phyloP scores from a whole-genome alignment of 768 basidiomycete species.

The Hypholoma sublateritium region DNA sequence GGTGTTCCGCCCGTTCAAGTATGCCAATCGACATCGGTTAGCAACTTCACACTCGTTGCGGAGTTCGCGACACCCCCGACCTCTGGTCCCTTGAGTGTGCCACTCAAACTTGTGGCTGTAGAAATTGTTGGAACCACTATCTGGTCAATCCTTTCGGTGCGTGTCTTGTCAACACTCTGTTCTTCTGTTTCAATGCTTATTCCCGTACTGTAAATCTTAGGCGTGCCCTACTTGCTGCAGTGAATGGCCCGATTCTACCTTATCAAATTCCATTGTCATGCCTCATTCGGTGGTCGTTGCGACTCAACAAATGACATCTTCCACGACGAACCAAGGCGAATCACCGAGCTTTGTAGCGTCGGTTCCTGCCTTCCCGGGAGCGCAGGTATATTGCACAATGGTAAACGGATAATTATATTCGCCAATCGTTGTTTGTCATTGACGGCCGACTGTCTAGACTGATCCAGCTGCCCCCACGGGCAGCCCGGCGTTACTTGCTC shows the following conservation, averaged over 20 bases:
- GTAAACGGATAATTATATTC: conserved; percentile 25
- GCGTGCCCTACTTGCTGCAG: conserved; percentile 42
- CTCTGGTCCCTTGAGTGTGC: conserved; percentile 26
- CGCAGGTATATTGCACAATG: conserved; percentile 40
- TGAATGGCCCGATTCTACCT: conserved; percentile 39
- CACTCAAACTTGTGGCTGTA: conserved; percentile 34
- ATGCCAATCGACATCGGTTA: conserved; percentile 30
- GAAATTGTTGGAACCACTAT: conserved; percentile 38
- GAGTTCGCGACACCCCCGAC: conserved; percentile 34
- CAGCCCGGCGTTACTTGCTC: conserved; percentile 33
- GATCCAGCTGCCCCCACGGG: conserved; percentile 23
- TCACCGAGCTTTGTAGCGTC: conserved; percentile 45
- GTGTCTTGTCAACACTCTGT: conserved; percentile 10
- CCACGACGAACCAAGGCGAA: conserved; percentile 37
- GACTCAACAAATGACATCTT: conserved; percentile 38
- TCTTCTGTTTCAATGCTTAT: too few species aligned
- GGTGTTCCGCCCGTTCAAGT: conserved; percentile 24
- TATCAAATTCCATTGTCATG: conserved; percentile 39
- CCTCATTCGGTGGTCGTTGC: conserved; percentile 38
- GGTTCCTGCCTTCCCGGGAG: conserved; percentile 41
- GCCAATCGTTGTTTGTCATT: background rate
- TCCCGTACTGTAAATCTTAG: conserved; percentile 15
- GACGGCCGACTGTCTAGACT: conserved; percentile 14
- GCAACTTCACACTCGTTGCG: conserved; percentile 37
- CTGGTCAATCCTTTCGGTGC: conserved; percentile 41